A percentile compares a stretch with the other conserved stretches of the same genome.
phyloP scores from a whole-genome alignment of 2,329 filamentous ascomycete species.

The Ramichloridium luteum region DNA sequence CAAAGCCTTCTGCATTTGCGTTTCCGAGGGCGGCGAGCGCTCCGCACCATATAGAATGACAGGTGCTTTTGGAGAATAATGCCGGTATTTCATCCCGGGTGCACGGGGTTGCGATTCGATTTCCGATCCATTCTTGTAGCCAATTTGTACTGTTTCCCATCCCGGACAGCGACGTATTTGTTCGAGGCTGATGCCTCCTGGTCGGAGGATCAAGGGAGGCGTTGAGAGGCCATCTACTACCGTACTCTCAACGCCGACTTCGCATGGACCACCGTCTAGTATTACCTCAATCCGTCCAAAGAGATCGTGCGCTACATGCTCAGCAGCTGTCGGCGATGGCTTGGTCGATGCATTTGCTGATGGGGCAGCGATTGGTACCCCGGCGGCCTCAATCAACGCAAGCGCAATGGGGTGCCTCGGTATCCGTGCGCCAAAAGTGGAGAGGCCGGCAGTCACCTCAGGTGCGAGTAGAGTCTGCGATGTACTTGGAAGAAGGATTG shows the following conservation, averaged over 20 bases:
- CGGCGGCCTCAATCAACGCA: constrained; percentile 68
- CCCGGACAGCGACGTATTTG: constrained; percentile 60
- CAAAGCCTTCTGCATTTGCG: constrained; percentile 21
- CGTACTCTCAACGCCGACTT: constrained; percentile 89
- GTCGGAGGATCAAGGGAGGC: constrained; percentile 71
- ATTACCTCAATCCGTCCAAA: constrained; percentile 72
- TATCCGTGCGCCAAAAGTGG: constrained; percentile 83
- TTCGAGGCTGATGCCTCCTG: constrained; percentile 77
- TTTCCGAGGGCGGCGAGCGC: constrained; percentile 17
- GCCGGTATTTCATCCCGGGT: constrained; percentile 97
- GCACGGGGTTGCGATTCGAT: constrained; percentile 58
- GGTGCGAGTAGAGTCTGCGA: constrained; percentile 58
- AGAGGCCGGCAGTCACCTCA: constrained; percentile 80
- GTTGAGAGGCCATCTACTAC: constrained; percentile 80
- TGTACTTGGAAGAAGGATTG: constrained; percentile 73
- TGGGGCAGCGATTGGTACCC: constrained; percentile 72
- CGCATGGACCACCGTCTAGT: constrained; percentile 74
- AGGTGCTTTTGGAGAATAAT: constrained; percentile 83
- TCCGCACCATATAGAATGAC: constrained; percentile 58
- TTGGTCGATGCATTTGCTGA: constrained; percentile 91
- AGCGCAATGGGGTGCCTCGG: constrained; percentile 75
- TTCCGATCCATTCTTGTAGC: constrained; percentile 65
- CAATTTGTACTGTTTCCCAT: constrained; percentile 68
- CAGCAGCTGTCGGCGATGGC: constrained; percentile 80
- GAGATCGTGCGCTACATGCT: constrained; percentile 79